Conservation (phyloP, 352 stramenopile species). For the Phytophthora quininea region DNA sequence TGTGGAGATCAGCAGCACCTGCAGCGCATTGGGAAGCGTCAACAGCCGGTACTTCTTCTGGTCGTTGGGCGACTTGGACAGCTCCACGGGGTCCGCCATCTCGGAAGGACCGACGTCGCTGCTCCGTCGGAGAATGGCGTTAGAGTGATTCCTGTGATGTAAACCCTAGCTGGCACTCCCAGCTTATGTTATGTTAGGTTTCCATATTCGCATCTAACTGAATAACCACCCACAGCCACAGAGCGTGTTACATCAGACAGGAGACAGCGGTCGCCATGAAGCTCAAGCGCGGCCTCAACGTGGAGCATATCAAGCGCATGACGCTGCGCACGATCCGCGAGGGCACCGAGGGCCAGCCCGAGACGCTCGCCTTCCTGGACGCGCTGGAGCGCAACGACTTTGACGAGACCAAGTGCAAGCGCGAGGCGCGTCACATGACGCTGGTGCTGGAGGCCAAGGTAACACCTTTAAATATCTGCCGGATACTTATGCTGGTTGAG, state of each 20-base stretch:
- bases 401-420: slow-evolving; percentile 84
- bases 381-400: slow-evolving; percentile 86
- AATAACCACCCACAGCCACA: slow-evolving; percentile 8
- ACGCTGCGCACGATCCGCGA: slow-evolving; percentile 86
- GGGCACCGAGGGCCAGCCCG: slow-evolving; percentile 72
- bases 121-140: too few relatives aligned
- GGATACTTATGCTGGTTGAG: neutral
- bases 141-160: too few relatives aligned
- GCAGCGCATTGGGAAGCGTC: slow-evolving; percentile 74
- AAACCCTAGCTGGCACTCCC: too few relatives aligned
- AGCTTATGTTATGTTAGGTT: too few relatives aligned
- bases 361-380: slow-evolving; percentile 86
- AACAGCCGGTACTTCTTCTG: slow-evolving; percentile 89
- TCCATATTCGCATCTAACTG: too few relatives aligned
- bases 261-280: slow-evolving; percentile 58
- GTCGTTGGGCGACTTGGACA: slow-evolving; percentile 76
- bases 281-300: slow-evolving; percentile 76
- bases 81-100: slow-evolving; percentile 53
- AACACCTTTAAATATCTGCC: neutral
- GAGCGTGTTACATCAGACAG: neutral
- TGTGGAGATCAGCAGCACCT: slow-evolving; percentile 80
- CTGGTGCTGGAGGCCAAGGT: slow-evolving; percentile 81
- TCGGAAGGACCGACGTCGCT: neutral
- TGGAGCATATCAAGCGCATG: slow-evolving; percentile 92
- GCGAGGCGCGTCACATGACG: slow-evolving; percentile 79